These are phyloP conservation scores for Pythium guiyangense DNA, from an alignment of 352 stramenopile species.

Conservation along the genomic window DNA sequence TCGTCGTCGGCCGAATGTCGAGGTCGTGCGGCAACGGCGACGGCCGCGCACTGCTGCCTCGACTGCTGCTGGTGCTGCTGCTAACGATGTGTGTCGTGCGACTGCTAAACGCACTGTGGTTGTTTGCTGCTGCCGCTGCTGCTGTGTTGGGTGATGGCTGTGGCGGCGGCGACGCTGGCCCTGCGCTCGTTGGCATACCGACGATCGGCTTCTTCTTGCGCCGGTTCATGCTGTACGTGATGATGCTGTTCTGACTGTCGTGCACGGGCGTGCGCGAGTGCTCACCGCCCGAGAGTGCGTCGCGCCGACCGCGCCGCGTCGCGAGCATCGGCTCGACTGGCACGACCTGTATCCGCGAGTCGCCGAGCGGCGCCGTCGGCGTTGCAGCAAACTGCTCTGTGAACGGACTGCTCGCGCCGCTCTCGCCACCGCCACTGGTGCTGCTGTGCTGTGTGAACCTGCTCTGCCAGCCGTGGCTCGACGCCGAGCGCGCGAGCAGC, in stretches of 20 bases:
- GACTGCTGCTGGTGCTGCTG: too few species aligned
- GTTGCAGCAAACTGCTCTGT: slow-evolving; percentile 5
- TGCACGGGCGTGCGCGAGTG: slow-evolving; percentile 16
- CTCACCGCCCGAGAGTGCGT: slow-evolving; percentile 34
- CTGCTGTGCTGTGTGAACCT: slow-evolving; percentile 20
- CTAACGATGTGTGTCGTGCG: slow-evolving; percentile 1
- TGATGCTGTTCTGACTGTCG: slow-evolving; percentile 39
- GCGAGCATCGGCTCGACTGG: slow-evolving; percentile 14
- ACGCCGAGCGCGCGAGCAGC: slow-evolving; percentile 11
- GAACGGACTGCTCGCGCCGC: slow-evolving; percentile 1
- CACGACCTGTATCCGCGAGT: slow-evolving; percentile 27
- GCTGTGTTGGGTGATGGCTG: too few species aligned
- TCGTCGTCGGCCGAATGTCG: slow-evolving; percentile 9
- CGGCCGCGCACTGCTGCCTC: not conserved
- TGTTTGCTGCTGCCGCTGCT: slow-evolving; percentile 17
- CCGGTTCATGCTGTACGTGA: slow-evolving; percentile 54
- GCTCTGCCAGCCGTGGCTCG: slow-evolving; percentile 12
- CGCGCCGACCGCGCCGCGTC: slow-evolving; percentile 29
- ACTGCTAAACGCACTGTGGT: slow-evolving; percentile 1
- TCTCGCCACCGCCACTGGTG: too few species aligned
- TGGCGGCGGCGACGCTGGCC: not conserved
- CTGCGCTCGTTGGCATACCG: slow-evolving; percentile 28
- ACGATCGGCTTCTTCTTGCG: slow-evolving; percentile 50
- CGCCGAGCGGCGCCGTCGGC: not conserved
- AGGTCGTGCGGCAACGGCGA: not conserved